Conservation (phyloP, 202 grass and related monocot genomes). For the Brachypodium distachyon region DNA sequence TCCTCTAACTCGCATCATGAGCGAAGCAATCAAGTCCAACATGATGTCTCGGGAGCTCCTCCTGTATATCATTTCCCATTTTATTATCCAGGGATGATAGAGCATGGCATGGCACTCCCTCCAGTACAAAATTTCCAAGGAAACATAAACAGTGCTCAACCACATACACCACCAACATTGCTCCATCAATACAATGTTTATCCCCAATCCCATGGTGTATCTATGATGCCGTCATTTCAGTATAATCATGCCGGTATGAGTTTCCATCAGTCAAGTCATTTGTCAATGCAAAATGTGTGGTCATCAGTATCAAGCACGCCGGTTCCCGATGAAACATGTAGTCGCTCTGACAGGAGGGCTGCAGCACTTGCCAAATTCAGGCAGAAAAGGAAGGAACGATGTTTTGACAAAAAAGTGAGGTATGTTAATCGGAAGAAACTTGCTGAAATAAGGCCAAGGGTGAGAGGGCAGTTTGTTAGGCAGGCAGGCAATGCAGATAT, state of each 20-base stretch:
- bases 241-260: slow-evolving; percentile 46
- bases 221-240: slow-evolving; percentile 50
- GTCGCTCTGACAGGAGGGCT: slow-evolving; percentile 51
- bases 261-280: slow-evolving; percentile 55
- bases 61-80: slow-evolving; percentile 50
- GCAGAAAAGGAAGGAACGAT: slow-evolving; percentile 81
- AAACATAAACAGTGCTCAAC: slow-evolving; percentile 42
- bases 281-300: slow-evolving; percentile 39
- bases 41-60: slow-evolving; percentile 40
- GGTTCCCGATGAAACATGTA: slow-evolving; percentile 41
- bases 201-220: slow-evolving; percentile 44
- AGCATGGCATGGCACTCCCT: slow-evolving; percentile 42
- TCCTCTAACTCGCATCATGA: slow-evolving; percentile 52
- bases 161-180: slow-evolving; percentile 32
- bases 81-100: slow-evolving; percentile 74
- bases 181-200: slow-evolving; percentile 64
- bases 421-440: slow-evolving; percentile 81
- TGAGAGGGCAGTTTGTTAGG: slow-evolving; percentile 88
- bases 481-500: slow-evolving; percentile 48
- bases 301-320: slow-evolving; percentile 35
- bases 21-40: slow-evolving; percentile 47
- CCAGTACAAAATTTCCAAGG: slow-evolving; percentile 61
- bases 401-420: slow-evolving; percentile 97
- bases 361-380: slow-evolving; percentile 87
- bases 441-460: slow-evolving; percentile 77